phyloP scores from a whole-genome alignment of 2,329 filamentous ascomycete genomes.

The Ustulina deusta region DNA sequence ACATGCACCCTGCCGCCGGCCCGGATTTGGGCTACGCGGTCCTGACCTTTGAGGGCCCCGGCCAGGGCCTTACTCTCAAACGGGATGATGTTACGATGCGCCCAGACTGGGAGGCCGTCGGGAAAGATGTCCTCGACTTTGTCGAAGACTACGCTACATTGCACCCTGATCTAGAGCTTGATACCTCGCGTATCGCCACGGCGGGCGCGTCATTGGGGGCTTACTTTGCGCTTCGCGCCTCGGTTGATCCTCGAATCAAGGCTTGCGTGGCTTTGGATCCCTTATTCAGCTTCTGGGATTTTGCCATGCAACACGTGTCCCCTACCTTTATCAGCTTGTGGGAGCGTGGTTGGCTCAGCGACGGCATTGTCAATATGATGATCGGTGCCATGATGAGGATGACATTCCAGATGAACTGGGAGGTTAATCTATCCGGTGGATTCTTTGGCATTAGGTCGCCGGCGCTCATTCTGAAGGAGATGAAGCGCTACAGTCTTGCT shows the following conservation, averaged over 20 bases:
- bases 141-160: slow-evolving; percentile 38
- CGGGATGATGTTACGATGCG: slow-evolving; percentile 49
- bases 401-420: neutral
- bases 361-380: neutral
- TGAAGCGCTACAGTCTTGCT: neutral
- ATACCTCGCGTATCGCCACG: slow-evolving; percentile 54
- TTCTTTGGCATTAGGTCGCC: neutral
- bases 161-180: slow-evolving; percentile 50
- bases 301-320: neutral
- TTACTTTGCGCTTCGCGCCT: slow-evolving; percentile 60
- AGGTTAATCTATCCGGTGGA: neutral
- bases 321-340: neutral
- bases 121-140: slow-evolving; percentile 50
- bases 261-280: slow-evolving; percentile 52
- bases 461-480: neutral
- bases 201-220: slow-evolving; percentile 58
- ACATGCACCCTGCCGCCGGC: slow-evolving; percentile 45
- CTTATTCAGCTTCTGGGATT: neutral
- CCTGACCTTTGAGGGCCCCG: slow-evolving; percentile 60
- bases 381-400: neutral
- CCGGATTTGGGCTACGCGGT: slow-evolving; percentile 56
- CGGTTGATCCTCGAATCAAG: slow-evolving; percentile 56
- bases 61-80: slow-evolving; percentile 56
- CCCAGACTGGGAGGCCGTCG: slow-evolving; percentile 56
- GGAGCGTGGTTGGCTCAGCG: neutral